These are phyloP conservation scores for Paspalum vaginatum DNA, from an alignment of 176 grass and related monocot species.

Conservation along the genomic window DNA sequence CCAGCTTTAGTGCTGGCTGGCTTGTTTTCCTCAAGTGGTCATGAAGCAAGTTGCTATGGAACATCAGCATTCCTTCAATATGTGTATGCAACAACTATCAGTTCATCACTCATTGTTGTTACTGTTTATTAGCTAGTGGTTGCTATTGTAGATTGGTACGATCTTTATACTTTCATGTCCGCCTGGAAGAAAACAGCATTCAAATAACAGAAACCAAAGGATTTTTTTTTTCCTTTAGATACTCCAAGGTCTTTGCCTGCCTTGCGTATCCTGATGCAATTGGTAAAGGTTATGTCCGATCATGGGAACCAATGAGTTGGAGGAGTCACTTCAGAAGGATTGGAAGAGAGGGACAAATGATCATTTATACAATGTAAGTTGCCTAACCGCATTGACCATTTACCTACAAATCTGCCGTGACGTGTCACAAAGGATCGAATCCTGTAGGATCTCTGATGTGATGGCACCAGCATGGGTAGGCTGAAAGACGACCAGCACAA, in stretches of 20 bases:
- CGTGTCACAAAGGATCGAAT: constrained; percentile 42
- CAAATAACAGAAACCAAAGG: background rate
- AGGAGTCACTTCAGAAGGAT: constrained; percentile 21
- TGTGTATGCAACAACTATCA: constrained; percentile 1
- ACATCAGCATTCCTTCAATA: constrained; percentile 32
- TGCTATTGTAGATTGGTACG: constrained; percentile 7
- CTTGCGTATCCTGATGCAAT: constrained; percentile 33
- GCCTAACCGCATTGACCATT: constrained; percentile 58
- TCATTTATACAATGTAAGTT: constrained; percentile 33
- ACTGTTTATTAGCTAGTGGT: background rate
- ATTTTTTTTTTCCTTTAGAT: constrained; percentile 16
- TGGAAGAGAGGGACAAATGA: constrained; percentile 40
- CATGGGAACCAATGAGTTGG: constrained; percentile 10
- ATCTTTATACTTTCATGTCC: background rate
- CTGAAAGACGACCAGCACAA: constrained; percentile 31
- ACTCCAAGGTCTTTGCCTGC: background rate
- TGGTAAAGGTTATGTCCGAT: constrained; percentile 35
- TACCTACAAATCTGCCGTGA: constrained; percentile 18
- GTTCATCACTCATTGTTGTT: background rate
- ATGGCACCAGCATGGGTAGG: constrained; percentile 19
- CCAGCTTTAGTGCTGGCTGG: constrained; percentile 29
- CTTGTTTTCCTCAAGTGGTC: constrained; percentile 41
- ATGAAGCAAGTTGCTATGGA: constrained; percentile 43
- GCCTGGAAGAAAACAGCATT: constrained; percentile 4
- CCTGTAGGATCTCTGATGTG: constrained; percentile 48